Evolutionary conservation across 2,329 filamentous ascomycete genomes (phyloP).

Genomic region (Lecanicillium sp.): DNA sequence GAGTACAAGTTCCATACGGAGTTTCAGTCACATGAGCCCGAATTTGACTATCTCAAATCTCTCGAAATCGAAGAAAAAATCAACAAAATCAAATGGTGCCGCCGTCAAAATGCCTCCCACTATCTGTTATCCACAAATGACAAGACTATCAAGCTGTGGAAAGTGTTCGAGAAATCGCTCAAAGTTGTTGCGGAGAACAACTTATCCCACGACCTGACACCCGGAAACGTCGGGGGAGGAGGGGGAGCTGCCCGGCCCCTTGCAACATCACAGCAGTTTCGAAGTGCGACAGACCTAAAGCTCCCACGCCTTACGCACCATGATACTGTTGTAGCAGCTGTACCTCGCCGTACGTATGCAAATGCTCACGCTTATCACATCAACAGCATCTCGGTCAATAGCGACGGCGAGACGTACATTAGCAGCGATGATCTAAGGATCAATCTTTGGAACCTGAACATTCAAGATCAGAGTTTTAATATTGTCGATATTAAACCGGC

Average conservation of each 20-base stretch:
- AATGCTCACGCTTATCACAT: conserved; percentile 99
- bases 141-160: conserved; percentile 99
- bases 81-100: conserved; percentile 99
- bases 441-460: conserved; percentile 98
- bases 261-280: conserved; percentile 62
- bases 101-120: conserved; percentile 94
- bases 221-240: conserved; percentile 61
- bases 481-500: conserved; percentile 99
- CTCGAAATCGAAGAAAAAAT: conserved; percentile 99
- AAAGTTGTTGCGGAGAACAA: conserved; percentile 99
- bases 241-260: conserved; percentile 69
- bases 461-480: conserved; percentile 99
- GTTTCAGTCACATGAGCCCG: conserved; percentile 98
- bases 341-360: conserved; percentile 91
- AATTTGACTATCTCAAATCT: conserved; percentile 99
- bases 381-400: conserved; percentile 99
- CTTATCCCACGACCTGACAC: conserved; percentile 86
- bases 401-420: conserved; percentile 98
- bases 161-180: conserved; percentile 98
- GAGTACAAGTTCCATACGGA: conserved; percentile 99
- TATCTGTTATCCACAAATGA: conserved; percentile 98
- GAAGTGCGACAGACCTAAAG: conserved; percentile 74
- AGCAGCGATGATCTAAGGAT: conserved; percentile 96
- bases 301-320: conserved; percentile 94
- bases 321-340: conserved; percentile 94